Evolutionary conservation across 371 early-diverging fungal species (phyloP).

Genomic region (Mortierella sp.): DNA sequence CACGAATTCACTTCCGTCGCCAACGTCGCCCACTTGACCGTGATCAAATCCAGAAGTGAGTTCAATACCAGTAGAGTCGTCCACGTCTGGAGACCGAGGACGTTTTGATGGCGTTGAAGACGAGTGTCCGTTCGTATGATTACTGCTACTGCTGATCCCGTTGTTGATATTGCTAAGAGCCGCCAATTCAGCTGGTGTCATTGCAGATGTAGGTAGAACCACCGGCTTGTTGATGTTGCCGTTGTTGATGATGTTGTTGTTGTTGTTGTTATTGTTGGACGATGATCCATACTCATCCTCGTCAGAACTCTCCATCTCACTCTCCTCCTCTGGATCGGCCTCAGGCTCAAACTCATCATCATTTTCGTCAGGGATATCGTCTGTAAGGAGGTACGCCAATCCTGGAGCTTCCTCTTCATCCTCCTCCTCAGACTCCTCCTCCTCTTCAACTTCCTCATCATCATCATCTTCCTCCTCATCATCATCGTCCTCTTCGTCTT

Average conservation of each 20-base stretch:
- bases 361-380: conserved; percentile 45
- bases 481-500: conserved; percentile 34
- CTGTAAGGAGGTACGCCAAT: conserved; percentile 38
- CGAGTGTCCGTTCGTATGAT: not conserved
- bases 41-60: conserved; percentile 28
- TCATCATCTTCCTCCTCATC: conserved; percentile 38
- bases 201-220: not conserved
- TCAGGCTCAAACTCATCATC: conserved; percentile 54
- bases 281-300: conserved; percentile 44
- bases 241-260: not conserved
- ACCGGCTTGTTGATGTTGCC: not conserved
- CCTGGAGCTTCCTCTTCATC: conserved; percentile 47
- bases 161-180: conserved; percentile 12
- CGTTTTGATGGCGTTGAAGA: conserved; percentile 19
- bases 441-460: conserved; percentile 37
- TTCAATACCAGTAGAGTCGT: not conserved
- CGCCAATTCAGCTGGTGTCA: conserved; percentile 6
- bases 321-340: conserved; percentile 49
- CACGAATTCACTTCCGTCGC: conserved; percentile 33
- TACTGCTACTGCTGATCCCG: conserved; percentile 18
- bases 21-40: conserved; percentile 17
- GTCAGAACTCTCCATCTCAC: conserved; percentile 52
- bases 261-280: conserved; percentile 13
- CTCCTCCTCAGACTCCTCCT: conserved; percentile 31
- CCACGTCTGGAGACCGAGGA: conserved; percentile 39